These are phyloP conservation scores for Clitopilus passeckerianus DNA, from an alignment of 768 basidiomycete genomes.

Conservation along the genomic window DNA sequence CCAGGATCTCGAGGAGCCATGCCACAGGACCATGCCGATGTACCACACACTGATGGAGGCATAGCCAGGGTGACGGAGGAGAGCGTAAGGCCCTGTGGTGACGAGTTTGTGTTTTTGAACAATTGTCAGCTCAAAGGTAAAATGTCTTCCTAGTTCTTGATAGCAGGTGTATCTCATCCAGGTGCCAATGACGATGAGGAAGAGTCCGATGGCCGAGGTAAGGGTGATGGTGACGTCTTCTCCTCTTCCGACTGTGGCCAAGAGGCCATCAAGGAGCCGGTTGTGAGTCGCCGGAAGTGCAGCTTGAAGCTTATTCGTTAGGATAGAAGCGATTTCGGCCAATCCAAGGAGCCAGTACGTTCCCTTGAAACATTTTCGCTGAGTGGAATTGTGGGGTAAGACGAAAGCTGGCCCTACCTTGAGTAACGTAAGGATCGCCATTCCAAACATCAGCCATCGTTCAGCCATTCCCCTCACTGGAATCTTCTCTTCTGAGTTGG, in stretches of 20 bases:
- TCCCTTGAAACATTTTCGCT: not conserved
- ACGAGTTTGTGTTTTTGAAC: slow-evolving; percentile 18
- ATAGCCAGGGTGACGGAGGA: slow-evolving; percentile 25
- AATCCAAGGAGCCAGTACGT: not conserved
- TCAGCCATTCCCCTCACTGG: not conserved
- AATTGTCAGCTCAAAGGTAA: slow-evolving; percentile 22
- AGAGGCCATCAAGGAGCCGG: not conserved
- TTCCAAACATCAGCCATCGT: not conserved
- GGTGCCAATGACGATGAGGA: slow-evolving; percentile 12
- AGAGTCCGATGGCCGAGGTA: slow-evolving; percentile 11
- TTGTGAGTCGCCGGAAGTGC: not conserved
- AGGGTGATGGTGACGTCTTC: slow-evolving; percentile 11
- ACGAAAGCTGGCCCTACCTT: not conserved
- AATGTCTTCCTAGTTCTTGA: slow-evolving; percentile 16
- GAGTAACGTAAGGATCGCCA: not conserved
- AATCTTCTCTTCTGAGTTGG: not conserved
- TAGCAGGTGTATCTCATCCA: slow-evolving; percentile 20
- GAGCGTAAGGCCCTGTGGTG: slow-evolving; percentile 20
- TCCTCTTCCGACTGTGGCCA: not conserved
- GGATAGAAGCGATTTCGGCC: not conserved
- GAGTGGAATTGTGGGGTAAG: not conserved
- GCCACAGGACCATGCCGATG: slow-evolving; percentile 8
- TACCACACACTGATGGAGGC: slow-evolving; percentile 10
- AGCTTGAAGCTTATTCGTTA: not conserved
- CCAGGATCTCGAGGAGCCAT: slow-evolving; percentile 7